A percentile compares a stretch with the other conserved stretches of the same genome.
These are phyloP conservation scores for Monosporascus sp. DNA, from an alignment of 2,329 filamentous ascomycete species.

Conservation along the genomic window DNA sequence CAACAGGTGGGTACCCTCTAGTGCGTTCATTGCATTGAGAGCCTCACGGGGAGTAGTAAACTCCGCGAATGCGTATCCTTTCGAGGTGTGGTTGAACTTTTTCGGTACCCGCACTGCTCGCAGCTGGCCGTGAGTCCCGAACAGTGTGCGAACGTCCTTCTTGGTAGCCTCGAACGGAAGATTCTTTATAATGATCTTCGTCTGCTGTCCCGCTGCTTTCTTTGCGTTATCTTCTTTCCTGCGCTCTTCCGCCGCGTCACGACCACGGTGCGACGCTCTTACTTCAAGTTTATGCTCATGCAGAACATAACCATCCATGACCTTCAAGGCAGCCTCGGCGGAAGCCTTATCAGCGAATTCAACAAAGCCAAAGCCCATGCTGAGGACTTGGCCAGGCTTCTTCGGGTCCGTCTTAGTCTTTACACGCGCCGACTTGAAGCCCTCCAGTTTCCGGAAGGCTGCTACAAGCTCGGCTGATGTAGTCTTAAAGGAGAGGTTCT, in stretches of 20 bases:
- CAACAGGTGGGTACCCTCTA: constrained; percentile 89
- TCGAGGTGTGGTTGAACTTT: constrained; percentile 83
- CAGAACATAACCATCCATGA: constrained; percentile 87
- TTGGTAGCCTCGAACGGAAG: constrained; percentile 92
- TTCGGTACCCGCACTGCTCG: constrained; percentile 90
- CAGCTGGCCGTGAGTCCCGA: constrained; percentile 86
- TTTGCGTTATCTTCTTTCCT: constrained; percentile 78
- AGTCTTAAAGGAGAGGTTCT: constrained; percentile 90
- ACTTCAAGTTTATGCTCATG: constrained; percentile 83
- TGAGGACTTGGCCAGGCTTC: constrained; percentile 78
- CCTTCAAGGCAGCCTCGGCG: constrained; percentile 71
- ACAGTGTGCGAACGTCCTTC: constrained; percentile 82
- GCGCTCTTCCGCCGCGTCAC: constrained; percentile 83
- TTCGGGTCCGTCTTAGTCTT: constrained; percentile 95
- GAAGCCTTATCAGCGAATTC: constrained; percentile 77
- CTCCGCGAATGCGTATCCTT: constrained; percentile 95
- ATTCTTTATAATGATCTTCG: constrained; percentile 98
- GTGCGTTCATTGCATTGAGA: constrained; percentile 80
- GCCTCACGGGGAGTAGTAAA: constrained; percentile 91
- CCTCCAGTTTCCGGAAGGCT: constrained; percentile 74
- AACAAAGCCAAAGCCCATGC: constrained; percentile 96
- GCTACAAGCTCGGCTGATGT: constrained; percentile 71
- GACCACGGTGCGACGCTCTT: constrained; percentile 79
- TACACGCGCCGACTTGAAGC: constrained; percentile 83
- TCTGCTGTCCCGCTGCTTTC: constrained; percentile 70